Percentiles rank a stretch among this genome's conserved stretches.
phyloP scores from a whole-genome alignment of 768 basidiomycete species.

The Tulasnella sp. region DNA sequence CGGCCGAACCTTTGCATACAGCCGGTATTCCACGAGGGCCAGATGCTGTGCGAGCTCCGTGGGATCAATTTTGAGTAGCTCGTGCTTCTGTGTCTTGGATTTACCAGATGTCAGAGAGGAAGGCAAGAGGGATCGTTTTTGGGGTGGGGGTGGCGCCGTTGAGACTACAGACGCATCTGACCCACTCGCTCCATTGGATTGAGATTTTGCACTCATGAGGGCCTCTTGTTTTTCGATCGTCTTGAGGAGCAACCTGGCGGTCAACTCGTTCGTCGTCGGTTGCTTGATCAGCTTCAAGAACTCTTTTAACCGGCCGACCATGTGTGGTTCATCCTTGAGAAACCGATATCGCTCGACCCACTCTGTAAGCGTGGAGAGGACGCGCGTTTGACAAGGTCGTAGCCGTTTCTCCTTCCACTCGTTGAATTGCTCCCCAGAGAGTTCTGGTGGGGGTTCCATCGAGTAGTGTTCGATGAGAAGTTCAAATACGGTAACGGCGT shows the following conservation, averaged over 20 bases:
- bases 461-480: conserved; percentile 53
- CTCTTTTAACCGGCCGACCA: conserved; percentile 43
- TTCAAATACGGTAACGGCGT: conserved; percentile 55
- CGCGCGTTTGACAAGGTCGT: conserved; percentile 41
- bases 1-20: conserved; percentile 57
- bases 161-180: neutral
- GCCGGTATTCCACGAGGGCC: conserved; percentile 56
- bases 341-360: conserved; percentile 56
- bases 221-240: conserved; percentile 41
- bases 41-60: conserved; percentile 69
- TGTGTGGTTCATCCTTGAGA: conserved; percentile 51
- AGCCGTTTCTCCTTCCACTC: conserved; percentile 59
- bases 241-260: conserved; percentile 40
- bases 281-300: conserved; percentile 36
- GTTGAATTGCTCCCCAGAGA: conserved; percentile 41
- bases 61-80: conserved; percentile 55
- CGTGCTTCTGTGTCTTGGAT: conserved; percentile 43
- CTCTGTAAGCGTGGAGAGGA: conserved; percentile 22
- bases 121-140: neutral
- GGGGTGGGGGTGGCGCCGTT: neutral
- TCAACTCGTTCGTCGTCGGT: conserved; percentile 33
- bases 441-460: conserved; percentile 35
- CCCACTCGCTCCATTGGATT: neutral
- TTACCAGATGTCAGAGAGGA: conserved; percentile 24
- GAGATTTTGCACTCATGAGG: neutral